Evolutionary conservation across 495 filamentous ascomycete species (phyloP).

Genomic region (Hypoxylon rickii): DNA sequence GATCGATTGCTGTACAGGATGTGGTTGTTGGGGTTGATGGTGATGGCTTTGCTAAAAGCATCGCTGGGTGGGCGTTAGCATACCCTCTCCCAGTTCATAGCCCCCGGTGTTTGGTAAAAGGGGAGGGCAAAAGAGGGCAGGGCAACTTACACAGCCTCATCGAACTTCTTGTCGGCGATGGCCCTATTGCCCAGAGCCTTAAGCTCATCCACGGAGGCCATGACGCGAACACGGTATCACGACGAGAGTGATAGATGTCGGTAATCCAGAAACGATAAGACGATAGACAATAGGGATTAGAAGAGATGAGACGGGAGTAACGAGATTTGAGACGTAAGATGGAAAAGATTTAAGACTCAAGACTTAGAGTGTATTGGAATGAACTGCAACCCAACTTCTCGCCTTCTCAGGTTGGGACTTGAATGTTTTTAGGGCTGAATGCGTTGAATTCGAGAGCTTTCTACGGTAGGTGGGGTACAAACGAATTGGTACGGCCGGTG

Average conservation of each 20-base stretch:
- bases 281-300: no score
- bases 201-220: conserved; percentile 64
- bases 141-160: conserved; percentile 91
- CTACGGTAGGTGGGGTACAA: conserved; percentile 29
- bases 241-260: no score
- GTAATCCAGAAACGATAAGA: no score
- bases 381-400: no score
- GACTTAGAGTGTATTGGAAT: no score
- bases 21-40: conserved; percentile 85
- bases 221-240: no score
- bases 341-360: no score
- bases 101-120: neutral
- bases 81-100: neutral
- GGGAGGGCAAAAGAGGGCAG: conserved; percentile 24
- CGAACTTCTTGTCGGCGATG: conserved; percentile 94
- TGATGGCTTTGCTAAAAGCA: conserved; percentile 92
- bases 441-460: conserved; percentile 42
- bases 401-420: no score
- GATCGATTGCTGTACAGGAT: conserved; percentile 98
- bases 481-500: neutral
- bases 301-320: no score
- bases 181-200: conserved; percentile 98
- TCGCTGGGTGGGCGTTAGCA: conserved; percentile 58
- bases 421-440: conserved; percentile 32
- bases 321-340: no score